Percentiles rank a stretch among this genome's conserved stretches.
phyloP scores from a whole-genome alignment of 306 rosid species.

The Elaeagnus macrophylla region DNA sequence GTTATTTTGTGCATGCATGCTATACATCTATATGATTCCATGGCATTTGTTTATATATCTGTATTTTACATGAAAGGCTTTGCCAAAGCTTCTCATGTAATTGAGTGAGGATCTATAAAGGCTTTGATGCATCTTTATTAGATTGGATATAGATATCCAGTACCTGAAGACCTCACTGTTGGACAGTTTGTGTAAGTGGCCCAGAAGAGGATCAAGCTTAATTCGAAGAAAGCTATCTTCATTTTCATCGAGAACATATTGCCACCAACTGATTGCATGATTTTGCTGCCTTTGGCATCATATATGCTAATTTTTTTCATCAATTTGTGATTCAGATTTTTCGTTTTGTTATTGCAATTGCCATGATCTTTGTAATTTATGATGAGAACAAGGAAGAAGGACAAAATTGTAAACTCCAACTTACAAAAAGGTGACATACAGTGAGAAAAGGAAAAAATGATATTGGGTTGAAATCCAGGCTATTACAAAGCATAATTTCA shows the following conservation, averaged over 20 bases:
- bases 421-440: no score
- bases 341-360: constrained; percentile 30
- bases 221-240: constrained; percentile 54
- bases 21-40: no score
- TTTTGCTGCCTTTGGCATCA: not conserved
- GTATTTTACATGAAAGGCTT: no score
- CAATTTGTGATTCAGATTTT: not conserved
- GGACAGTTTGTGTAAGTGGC: constrained; percentile 57
- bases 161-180: constrained; percentile 51
- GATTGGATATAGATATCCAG: constrained; percentile 38
- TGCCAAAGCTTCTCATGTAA: no score
- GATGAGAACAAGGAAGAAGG: constrained; percentile 54
- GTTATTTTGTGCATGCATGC: no score
- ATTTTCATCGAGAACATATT: constrained; percentile 44
- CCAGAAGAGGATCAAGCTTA: constrained; percentile 48
- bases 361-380: constrained; percentile 40
- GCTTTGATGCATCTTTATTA: not conserved
- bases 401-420: no score
- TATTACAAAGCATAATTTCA: no score
- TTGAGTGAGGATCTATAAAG: not conserved
- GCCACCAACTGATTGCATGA: constrained; percentile 41
- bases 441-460: no score
- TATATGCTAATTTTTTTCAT: not conserved
- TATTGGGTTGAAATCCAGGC: no score
- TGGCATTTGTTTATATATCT: no score